Base-by-base conservation (phyloP, 2,329 filamentous ascomycete species). In the Leptographium wingfieldii region DNA sequence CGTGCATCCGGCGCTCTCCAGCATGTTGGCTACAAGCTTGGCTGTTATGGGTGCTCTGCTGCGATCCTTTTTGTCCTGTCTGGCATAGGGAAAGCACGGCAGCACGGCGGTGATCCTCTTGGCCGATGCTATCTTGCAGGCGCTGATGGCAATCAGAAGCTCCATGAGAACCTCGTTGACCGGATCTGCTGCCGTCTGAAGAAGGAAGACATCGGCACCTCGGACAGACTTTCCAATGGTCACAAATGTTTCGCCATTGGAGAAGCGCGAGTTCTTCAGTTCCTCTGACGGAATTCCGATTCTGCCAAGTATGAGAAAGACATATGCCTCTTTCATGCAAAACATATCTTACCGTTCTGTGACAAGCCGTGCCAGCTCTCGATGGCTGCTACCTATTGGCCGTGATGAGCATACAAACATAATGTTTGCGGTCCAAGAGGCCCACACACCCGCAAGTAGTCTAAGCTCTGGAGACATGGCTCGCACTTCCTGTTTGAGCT, bases 111-210 rank as follows among this genome's bases (percentile, higher is more conserved):
- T 96, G 75, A 97, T 96, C 65, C 92, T 88, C 65, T 92, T 85
- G 14, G 92, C 92, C 64, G 72, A 89, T 87, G 79, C 79, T 38
- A 77, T 80, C 52, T 77, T 76, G 80, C 92, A 96, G 65, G 92
- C 92, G 71, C 95, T 94, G 73, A 96, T 95, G 85, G 96, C 95
- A 75, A 96, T 96, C 66, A 96, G 82, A 52, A 96, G 82, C 75
- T 97, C 92, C 92, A 97, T 96, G 61, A 97, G 82, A 57, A 90
- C 90, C 72, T 96, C 92, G 74, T 97, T 97, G 76, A 96, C 92
- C 71, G 96, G 91, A 71, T 92, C 91, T 5, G 92, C 92, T 48
- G 88, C 86, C 55, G 92, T 96, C 75, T 97, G 92, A 62, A 97
- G 80, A 68, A 97, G 95, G 77, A 96, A 96, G 70, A 96, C 91